Percentiles rank a stretch among this genome's conserved stretches.
phyloP scores from a whole-genome alignment of 331 rosid genomes.

The Quercus lobata region DNA sequence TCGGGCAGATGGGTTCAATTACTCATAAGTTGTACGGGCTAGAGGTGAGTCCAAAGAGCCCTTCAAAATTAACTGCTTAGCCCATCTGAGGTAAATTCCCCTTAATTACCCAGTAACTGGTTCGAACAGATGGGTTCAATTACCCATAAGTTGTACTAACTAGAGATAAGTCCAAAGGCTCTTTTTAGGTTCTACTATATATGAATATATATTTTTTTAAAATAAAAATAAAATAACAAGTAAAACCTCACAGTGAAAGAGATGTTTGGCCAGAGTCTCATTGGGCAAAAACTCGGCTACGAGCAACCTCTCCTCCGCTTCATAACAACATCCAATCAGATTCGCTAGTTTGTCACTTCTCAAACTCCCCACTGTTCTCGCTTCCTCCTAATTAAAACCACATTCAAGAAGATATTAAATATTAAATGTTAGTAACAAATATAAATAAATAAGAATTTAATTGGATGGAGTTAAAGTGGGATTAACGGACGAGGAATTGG shows the following conservation, averaged over 20 bases:
- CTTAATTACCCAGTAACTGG: too few species aligned
- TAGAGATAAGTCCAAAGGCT: too few species aligned
- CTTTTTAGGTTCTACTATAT: too few species aligned
- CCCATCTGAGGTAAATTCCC: too few species aligned
- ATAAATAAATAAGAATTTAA: not conserved
- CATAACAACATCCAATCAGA: constrained; percentile 83
- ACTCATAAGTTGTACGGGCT: too few species aligned
- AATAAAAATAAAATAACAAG: too few species aligned
- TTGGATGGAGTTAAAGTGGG: not conserved
- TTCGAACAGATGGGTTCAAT: too few species aligned
- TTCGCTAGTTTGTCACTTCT: constrained; percentile 85
- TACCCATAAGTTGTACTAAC: too few species aligned
- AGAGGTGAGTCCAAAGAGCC: too few species aligned
- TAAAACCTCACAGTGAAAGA: constrained; percentile 69
- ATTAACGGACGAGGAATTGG: constrained; percentile 70
- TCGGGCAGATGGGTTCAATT: too few species aligned
- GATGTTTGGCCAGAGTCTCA: constrained; percentile 87
- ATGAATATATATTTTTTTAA: too few species aligned
- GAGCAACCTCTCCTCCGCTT: constrained; percentile 84
- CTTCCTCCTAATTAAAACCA: constrained; percentile 55
- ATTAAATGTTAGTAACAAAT: not conserved
- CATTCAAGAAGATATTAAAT: not conserved
- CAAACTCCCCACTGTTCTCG: constrained; percentile 72
- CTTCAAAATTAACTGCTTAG: too few species aligned
- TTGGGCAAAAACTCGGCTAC: constrained; percentile 88